phyloP scores from a whole-genome alignment of 495 filamentous ascomycete species.

The Podospora pseudopauciseta region DNA sequence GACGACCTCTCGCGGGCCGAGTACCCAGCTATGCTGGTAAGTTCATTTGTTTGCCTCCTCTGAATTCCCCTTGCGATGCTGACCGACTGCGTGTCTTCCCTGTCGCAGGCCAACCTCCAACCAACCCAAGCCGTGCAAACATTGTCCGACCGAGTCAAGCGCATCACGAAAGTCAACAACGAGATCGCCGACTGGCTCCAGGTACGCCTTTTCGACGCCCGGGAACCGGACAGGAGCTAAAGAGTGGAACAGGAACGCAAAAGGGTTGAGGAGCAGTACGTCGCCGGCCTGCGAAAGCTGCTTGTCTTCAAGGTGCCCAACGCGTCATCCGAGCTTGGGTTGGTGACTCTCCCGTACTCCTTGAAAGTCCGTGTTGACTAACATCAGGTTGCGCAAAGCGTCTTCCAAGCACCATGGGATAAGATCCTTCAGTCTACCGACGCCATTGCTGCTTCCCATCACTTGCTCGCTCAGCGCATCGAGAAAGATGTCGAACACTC shows the following conservation, averaged over 20 bases:
- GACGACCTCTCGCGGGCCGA: conserved; percentile 83
- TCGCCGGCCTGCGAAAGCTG: conserved; percentile 76
- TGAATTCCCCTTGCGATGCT: neutral
- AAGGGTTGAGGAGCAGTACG: conserved; percentile 88
- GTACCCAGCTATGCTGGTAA: conserved; percentile 94
- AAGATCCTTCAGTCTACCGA: conserved; percentile 80
- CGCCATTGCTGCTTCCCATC: conserved; percentile 77
- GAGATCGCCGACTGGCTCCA: conserved; percentile 97
- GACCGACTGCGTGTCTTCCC: conserved; percentile 21
- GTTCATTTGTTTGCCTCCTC: conserved; percentile 25
- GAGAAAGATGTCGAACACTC: conserved; percentile 88
- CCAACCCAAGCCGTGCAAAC: conserved; percentile 80
- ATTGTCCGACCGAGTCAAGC: conserved; percentile 81
- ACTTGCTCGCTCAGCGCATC: conserved; percentile 75
- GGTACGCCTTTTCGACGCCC: conserved; percentile 51
- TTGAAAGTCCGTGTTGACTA: conserved; percentile 20
- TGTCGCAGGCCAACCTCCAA: conserved; percentile 68
- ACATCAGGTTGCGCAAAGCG: conserved; percentile 49
- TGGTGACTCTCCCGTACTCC: conserved; percentile 33
- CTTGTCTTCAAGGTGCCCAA: conserved; percentile 65
- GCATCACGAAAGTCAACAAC: conserved; percentile 79
- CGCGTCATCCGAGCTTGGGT: conserved; percentile 81
- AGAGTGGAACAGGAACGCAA: conserved; percentile 72
- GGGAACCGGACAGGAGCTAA: conserved; percentile 23
- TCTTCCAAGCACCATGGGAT: conserved; percentile 90